Evolutionary conservation across 768 basidiomycete species (phyloP).

Genomic region (Floccularia luteovirens): DNA sequence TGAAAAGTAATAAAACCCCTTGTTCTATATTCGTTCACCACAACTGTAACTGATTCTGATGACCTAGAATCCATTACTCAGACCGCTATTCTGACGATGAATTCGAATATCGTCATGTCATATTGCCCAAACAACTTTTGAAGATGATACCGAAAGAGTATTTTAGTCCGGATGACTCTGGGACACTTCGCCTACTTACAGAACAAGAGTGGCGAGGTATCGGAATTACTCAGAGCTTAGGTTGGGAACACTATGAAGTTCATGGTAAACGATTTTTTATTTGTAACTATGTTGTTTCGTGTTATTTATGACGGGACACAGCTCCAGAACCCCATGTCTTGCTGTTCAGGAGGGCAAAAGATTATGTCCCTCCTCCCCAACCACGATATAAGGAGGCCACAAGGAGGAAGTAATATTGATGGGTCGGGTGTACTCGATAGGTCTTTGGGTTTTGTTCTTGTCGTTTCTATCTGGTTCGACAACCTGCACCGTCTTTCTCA

Average conservation of each 20-base stretch:
- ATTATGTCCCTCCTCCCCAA: slow-evolving; percentile 50
- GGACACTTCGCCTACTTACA: slow-evolving; percentile 71
- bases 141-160: slow-evolving; percentile 87
- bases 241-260: slow-evolving; percentile 98
- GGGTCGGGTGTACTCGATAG: neutral
- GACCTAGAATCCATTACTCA: slow-evolving; percentile 76
- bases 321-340: slow-evolving; percentile 93
- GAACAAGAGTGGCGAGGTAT: slow-evolving; percentile 96
- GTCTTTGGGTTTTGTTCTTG: neutral
- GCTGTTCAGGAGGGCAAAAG: slow-evolving; percentile 79
- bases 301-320: too few species aligned
- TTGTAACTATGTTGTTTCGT: neutral
- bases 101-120: slow-evolving; percentile 96
- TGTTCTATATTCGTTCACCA: slow-evolving; percentile 9
- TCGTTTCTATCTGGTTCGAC: too few species aligned
- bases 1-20: slow-evolving; percentile 72
- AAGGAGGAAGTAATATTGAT: slow-evolving; percentile 32
- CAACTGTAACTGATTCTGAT: slow-evolving; percentile 6
- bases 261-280: slow-evolving; percentile 52
- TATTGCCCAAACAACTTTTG: slow-evolving; percentile 89
- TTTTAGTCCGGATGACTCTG: slow-evolving; percentile 68
- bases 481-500: too few species aligned
- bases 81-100: slow-evolving; percentile 89
- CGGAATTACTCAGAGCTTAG: slow-evolving; percentile 91
- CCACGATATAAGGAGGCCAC: slow-evolving; percentile 25